Conservation (phyloP, 2,329 filamentous ascomycete genomes). For the Fusarium clavum region DNA sequence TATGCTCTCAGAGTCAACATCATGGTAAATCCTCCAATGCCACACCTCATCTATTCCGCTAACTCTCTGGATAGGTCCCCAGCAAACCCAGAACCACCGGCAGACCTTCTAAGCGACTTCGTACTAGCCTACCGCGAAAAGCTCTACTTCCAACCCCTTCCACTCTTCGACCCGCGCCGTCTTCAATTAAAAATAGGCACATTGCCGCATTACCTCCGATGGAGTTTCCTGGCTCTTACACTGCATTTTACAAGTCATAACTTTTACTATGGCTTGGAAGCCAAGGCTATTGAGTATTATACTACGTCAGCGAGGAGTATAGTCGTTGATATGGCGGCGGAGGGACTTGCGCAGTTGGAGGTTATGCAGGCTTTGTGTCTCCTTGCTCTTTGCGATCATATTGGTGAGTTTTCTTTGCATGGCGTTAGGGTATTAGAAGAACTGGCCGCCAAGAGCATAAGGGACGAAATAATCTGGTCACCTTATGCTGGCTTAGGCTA, state of each 20-base stretch:
- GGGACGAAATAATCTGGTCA: too few relatives aligned
- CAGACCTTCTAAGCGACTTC: constrained; percentile 17
- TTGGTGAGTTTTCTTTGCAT: not conserved
- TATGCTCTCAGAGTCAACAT: constrained; percentile 4
- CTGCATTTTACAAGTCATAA: constrained; percentile 23
- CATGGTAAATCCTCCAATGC: not conserved
- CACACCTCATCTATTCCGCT: rapidly evolving
- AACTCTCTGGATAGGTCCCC: not conserved
- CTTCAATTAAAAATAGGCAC: constrained; percentile 17
- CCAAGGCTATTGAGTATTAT: constrained; percentile 41
- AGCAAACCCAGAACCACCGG: constrained; percentile 26
- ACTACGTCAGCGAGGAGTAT: constrained; percentile 29
- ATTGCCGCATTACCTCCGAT: constrained; percentile 37
- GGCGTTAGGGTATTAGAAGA: too few relatives aligned
- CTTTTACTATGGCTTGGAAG: constrained; percentile 33
- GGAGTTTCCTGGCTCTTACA: constrained; percentile 31
- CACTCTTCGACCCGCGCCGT: constrained; percentile 17
- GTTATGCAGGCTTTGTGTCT: constrained; percentile 39
- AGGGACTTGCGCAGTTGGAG: constrained; percentile 26
- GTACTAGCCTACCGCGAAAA: constrained; percentile 31
- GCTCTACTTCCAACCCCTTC: constrained; percentile 35
- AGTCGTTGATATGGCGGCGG: constrained; percentile 29
- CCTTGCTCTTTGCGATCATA: constrained; percentile 37
- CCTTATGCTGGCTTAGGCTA: too few relatives aligned
- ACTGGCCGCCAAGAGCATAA: too few relatives aligned